Percentiles rank a stretch among this genome's conserved stretches.
Evolutionary conservation across 2,329 filamentous ascomycete species (phyloP).

Genomic region (Pyrenochaeta sp.): DNA sequence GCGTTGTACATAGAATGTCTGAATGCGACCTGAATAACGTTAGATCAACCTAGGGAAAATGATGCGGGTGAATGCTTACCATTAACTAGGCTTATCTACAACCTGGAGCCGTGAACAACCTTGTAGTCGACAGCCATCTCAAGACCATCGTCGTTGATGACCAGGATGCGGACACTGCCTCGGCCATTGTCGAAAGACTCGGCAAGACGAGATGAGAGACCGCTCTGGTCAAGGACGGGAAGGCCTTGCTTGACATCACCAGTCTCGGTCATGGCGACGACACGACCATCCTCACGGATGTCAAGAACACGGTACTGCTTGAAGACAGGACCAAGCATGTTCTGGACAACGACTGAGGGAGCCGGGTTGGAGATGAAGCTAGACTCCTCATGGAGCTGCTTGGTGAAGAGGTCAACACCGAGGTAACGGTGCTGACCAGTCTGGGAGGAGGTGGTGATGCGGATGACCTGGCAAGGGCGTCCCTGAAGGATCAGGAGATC

Average conservation of each 20-base stretch:
- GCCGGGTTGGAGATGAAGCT: slow-evolving; percentile 97
- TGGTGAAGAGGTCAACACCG: slow-evolving; percentile 99
- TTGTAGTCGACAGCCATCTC: slow-evolving; percentile 99
- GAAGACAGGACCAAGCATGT: slow-evolving; percentile 99
- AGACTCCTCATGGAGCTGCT: slow-evolving; percentile 98
- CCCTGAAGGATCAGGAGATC: slow-evolving; percentile 99
- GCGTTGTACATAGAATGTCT: slow-evolving; percentile 41
- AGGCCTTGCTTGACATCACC: slow-evolving; percentile 98
- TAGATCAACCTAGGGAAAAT: slow-evolving; percentile 12
- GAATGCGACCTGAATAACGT: slow-evolving; percentile 32
- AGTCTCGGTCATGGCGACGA: slow-evolving; percentile 98
- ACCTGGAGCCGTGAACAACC: slow-evolving; percentile 83
- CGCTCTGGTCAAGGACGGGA: slow-evolving; percentile 93
- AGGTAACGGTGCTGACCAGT: slow-evolving; percentile 99
- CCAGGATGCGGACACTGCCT: slow-evolving; percentile 91
- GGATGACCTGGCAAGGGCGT: slow-evolving; percentile 99
- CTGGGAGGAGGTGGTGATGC: slow-evolving; percentile 96
- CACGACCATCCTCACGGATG: slow-evolving; percentile 80
- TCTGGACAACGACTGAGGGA: slow-evolving; percentile 97
- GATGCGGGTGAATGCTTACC: slow-evolving; percentile 28
- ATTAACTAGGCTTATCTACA: slow-evolving; percentile 58
- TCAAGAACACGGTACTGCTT: slow-evolving; percentile 99
- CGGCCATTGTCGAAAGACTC: slow-evolving; percentile 90
- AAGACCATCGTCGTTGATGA: slow-evolving; percentile 90
- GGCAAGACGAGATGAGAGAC: slow-evolving; percentile 81